Evolutionary conservation across 75 land plant species (phyloP).

Genomic region (Sequoiadendron giganteum): DNA sequence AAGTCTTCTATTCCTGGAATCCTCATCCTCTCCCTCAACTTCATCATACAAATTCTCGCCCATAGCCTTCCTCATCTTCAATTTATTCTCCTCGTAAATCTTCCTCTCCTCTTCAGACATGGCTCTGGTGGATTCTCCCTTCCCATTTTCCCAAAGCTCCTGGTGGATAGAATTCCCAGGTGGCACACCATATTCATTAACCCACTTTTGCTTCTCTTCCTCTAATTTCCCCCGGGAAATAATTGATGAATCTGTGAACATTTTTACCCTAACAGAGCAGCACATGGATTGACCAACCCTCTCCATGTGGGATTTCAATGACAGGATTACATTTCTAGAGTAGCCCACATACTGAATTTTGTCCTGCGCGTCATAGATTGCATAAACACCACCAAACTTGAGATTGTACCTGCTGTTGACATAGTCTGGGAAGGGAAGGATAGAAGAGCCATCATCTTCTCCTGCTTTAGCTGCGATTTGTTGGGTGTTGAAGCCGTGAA

Average conservation of each 20-base stretch:
- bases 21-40: conserved; percentile 49
- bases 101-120: conserved; percentile 44
- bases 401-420: conserved; percentile 20
- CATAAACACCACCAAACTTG: conserved; percentile 49
- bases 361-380: conserved; percentile 20
- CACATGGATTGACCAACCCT: conserved; percentile 32
- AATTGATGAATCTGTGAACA: conserved; percentile 31
- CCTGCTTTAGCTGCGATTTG: conserved; percentile 26
- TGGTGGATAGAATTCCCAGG: conserved; percentile 43
- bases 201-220: conserved; percentile 41
- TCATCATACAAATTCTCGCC: conserved; percentile 55
- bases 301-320: conserved; percentile 29
- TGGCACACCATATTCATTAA: conserved; percentile 16
- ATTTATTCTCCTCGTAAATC: conserved; percentile 53
- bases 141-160: conserved; percentile 29
- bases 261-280: conserved; percentile 33
- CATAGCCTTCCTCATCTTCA: conserved; percentile 59
- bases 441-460: conserved; percentile 42
- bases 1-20: conserved; percentile 37
- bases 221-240: conserved; percentile 36
- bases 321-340: conserved; percentile 40
- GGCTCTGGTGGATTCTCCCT: not conserved
- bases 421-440: conserved; percentile 30
- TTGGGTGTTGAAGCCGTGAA: conserved; percentile 24
- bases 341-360: conserved; percentile 42